Base-by-base conservation (phyloP, 2,329 filamentous ascomycete species). In the Alternaria tenuissima region DNA sequence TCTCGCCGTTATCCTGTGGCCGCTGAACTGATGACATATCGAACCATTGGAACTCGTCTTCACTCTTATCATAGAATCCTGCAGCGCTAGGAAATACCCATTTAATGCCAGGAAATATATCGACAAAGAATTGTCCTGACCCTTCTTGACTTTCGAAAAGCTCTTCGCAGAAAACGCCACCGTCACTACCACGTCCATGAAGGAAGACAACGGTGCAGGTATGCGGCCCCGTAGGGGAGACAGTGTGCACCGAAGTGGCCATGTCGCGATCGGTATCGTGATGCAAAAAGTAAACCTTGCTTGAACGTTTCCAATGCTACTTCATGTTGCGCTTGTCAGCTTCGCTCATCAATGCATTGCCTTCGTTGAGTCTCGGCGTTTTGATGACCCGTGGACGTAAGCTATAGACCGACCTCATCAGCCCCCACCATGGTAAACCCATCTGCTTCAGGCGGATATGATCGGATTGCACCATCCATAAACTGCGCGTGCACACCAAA, bases 71-170 rank as follows among this genome's bases (percentile, higher is more conserved):
- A 34, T 68, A 34, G 46, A 71, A 67, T 36, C 66, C 32, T 9
- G 78, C 75, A 0, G 83, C 81, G 53, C 79, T 77, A 7, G 84
- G 83, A 52, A 85, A 86, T 7, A 86, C 80, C 81, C 82, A 86
- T 63, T 62, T 69, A 18, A 63, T 14, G 8, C 43, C 7, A 2
- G 64, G 81, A 79, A 65, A 85, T 76, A 30, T 79, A 76, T 22
- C 80, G 71, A 22, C 70, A 48, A 24, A 83, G 79, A 4, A 64
- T 73, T 76, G 24, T 4, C 24, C 42, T 4, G 53, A 20, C 18
- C 60, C 55, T 28, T 52, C 59, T 39, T 69, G 52, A 22, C 56
- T 57, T 55, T 69, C 67, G 64, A 84, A 81, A 56, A 85, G 67
- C 43, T 84, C 80, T 24, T 51, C 51, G 0, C 74, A 71, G 55